Evolutionary conservation across 169 alveolate genomes (phyloP).

Genomic region (Plasmodium inui): DNA sequence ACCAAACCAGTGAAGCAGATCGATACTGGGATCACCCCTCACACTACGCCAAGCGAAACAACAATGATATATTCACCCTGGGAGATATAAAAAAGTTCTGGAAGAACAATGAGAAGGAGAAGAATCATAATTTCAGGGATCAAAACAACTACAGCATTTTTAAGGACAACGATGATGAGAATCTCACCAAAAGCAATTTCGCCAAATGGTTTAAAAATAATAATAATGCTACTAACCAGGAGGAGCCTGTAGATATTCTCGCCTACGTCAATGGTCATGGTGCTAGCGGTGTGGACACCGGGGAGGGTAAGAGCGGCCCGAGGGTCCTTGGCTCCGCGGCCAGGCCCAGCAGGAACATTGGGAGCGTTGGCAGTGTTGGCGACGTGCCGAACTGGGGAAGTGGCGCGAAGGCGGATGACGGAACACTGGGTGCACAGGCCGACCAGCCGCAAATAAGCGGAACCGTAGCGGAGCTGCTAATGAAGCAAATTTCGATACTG

Average conservation of each 20-base stretch:
- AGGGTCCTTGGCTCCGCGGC: background rate
- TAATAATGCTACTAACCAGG: background rate
- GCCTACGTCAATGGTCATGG: slow-evolving; percentile 2
- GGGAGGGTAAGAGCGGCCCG: background rate
- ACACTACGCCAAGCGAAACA: slow-evolving; percentile 13
- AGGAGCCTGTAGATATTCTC: slow-evolving; percentile 27
- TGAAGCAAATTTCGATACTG: slow-evolving; percentile 52
- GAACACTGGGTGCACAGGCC: background rate
- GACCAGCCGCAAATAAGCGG: slow-evolving; percentile 26
- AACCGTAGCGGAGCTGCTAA: slow-evolving; percentile 55
- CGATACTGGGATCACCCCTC: slow-evolving; percentile 47
- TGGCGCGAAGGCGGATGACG: background rate
- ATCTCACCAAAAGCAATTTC: slow-evolving; percentile 58
- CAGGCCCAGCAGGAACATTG: background rate
- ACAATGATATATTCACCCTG: slow-evolving; percentile 41
- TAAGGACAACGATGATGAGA: slow-evolving; percentile 70
- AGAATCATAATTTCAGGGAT: background rate
- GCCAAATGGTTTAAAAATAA: slow-evolving; percentile 64
- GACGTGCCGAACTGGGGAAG: background rate
- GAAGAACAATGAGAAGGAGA: slow-evolving; percentile 29
- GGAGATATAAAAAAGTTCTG: slow-evolving; percentile 63
- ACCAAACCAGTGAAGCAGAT: slow-evolving; percentile 14
- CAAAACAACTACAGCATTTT: slow-evolving; percentile 22
- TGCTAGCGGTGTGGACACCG: background rate
- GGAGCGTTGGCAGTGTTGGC: background rate